Base-by-base conservation (phyloP, 2,329 filamentous ascomycete genomes). In the Zymoseptoria passerinii region DNA sequence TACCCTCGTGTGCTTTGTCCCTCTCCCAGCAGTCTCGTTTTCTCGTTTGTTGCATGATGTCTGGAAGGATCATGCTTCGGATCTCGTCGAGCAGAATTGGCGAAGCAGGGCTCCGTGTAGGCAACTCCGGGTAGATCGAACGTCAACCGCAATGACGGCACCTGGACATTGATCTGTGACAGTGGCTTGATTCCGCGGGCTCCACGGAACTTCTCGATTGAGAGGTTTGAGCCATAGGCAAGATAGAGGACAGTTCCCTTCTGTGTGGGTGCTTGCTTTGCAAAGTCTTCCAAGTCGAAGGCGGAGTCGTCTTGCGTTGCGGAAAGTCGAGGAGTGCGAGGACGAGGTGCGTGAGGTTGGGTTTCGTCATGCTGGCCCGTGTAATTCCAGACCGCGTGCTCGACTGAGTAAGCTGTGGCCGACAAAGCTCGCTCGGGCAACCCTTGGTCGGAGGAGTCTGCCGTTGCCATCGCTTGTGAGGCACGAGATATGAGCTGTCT, bases 171-270 rank as follows among this genome's bases (percentile, higher is more conserved):
- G 69, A 92, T 76, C 63, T 88, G 83, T 48, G 89, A 90, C 13
- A 97, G 68, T 0, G 94, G 94, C 27, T 82, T 83, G 74, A 97
- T 92, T 60, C 87, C 87, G 55, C 92, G 86, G 60, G 75, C 78
- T 59, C 88, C 89, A 52, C 86, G 80, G 73, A 97, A 96, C 0
- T 89, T 95, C 71, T 90, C 78, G 13, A 86, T 83, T 61, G 81
- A 84, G 61, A 97, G 82, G 72, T 97, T 97, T 55, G 91, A 96
- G 65, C 92, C 94, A 71, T 96, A 97, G 9, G 92, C 92, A 18
- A 74, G 70, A 59, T 74, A 74, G 7, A 74, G 61, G 7, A 72
- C 65, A 6, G 71, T 74, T 51, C 66, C 59, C 2, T 50, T 28
- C 40, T 57, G 55, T 10, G 51, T 50, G 2, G 35, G 8, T 44